Base-by-base conservation (phyloP, 1,284 basidiomycete species). In the Sparassis latifolia region DNA sequence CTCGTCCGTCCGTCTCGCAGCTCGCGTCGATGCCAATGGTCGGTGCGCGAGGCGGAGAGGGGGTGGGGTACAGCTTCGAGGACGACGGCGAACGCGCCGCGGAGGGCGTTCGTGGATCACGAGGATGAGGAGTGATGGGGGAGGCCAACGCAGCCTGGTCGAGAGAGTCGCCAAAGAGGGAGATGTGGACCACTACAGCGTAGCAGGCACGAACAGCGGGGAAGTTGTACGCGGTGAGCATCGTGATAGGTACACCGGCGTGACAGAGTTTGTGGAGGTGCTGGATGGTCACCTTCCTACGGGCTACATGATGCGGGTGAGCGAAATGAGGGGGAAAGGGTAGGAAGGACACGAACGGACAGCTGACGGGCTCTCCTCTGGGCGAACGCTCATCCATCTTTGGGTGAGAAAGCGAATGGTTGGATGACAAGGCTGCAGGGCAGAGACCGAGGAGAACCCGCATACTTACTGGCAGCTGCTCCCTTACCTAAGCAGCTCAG, bases 1-100 rank as follows among this genome's bases (percentile, higher is more conserved):
- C 95, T 77, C 99, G 97, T 0, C 97, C 96, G 61, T 75, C 84
- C 31, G 89, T 93, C 30, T 75, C 76, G 10, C 82, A 78, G 1
- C 97, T 96, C 0, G 96, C 96, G 12, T 97, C 96, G 54, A 99
- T 98, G 1, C 96, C 96, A 58, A 99, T 97, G 0, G 93, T 97
- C 4, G 92, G 85, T 37, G 95, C 81, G 5, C 62, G 50, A 82
- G 51, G 73, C 72, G 0, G 82, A 95, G 6, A 99, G 71, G 42
- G 77, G 72, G 52, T 81, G 79, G 3, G 96, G 96, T 49, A 99
- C 82, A 28, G 95, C 96, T 69, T 99, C 96, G 41, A 99, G 69
- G 1, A 99, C 82, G 46, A 97, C 69, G 1, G 84, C 76, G 60
- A 96, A 95, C 5, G 91, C 94, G 1, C 97, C 96, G 0, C 95